A percentile compares a stretch with the other conserved stretches of the same genome.
phyloP scores from a whole-genome alignment of 768 basidiomycete genomes.

The Cystofilobasidium bisporidii region DNA sequence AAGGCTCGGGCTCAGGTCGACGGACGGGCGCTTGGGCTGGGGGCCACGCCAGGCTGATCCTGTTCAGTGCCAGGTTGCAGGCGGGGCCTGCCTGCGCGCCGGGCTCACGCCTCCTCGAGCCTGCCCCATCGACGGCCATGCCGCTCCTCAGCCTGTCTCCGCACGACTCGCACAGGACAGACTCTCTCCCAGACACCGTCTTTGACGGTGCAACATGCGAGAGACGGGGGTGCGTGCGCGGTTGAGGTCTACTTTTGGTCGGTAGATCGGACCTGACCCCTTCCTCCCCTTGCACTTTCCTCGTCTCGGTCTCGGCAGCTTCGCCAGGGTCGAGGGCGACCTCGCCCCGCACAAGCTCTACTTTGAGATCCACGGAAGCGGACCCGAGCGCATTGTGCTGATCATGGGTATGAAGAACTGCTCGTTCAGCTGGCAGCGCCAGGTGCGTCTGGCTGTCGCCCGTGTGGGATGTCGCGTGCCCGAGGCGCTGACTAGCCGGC shows the following conservation, averaged over 20 bases:
- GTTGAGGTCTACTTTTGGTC: background rate
- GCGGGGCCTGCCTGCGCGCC: no score
- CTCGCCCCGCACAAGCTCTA: conserved; percentile 5
- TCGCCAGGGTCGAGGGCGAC: background rate
- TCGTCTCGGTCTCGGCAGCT: background rate
- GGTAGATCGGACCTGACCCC: no score
- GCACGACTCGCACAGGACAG: background rate
- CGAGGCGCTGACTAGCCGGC: conserved; percentile 42
- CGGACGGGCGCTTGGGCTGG: no score
- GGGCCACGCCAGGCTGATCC: no score
- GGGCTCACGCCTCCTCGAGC: no score
- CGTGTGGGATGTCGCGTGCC: no score
- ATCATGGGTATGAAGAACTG: conserved; percentile 53
- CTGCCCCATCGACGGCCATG: background rate
- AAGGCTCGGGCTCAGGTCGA: no score
- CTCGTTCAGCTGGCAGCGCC: conserved; percentile 5
- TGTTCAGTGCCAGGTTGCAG: no score
- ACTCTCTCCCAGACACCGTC: conserved; percentile 4
- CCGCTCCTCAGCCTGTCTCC: background rate
- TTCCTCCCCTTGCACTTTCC: background rate
- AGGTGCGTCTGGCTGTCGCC: conserved; percentile 1
- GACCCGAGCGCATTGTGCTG: conserved; percentile 57
- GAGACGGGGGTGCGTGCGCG: conserved; percentile 3
- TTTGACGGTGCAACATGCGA: background rate
- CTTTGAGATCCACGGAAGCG: conserved; percentile 59